phyloP scores from a whole-genome alignment of 176 grass and related monocot genomes.

The Tillandsia leiboldiana region DNA sequence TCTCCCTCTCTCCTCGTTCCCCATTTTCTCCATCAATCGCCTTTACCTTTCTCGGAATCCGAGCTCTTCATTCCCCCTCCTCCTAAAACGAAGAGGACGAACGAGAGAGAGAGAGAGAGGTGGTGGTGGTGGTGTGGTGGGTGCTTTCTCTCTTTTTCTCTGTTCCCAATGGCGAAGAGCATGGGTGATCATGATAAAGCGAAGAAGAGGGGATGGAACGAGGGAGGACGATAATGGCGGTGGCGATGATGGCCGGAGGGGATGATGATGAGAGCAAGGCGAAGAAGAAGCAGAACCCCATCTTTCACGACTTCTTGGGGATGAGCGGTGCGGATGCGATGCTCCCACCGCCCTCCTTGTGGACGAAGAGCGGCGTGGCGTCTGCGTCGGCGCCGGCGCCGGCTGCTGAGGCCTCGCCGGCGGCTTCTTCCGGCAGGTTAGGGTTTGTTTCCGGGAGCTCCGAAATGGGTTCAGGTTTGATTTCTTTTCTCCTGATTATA shows the following conservation, averaged over 20 bases:
- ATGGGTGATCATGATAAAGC: background rate
- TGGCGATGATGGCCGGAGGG: slow-evolving; percentile 1
- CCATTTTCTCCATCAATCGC: background rate
- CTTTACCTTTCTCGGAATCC: slow-evolving; percentile 10
- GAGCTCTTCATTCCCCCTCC: slow-evolving; percentile 7
- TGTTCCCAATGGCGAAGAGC: too few relatives aligned
- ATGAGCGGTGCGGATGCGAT: background rate
- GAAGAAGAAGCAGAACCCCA: background rate
- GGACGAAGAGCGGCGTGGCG: background rate
- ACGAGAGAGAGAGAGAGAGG: background rate
- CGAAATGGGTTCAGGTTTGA: slow-evolving; percentile 8
- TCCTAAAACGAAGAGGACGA: too few relatives aligned
- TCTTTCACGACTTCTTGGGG: slow-evolving; percentile 15
- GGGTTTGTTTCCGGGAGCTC: slow-evolving; percentile 1
- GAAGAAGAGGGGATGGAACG: slow-evolving; percentile 3
- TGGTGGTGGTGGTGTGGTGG: background rate
- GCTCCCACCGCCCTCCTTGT: background rate
- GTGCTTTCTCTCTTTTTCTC: background rate
- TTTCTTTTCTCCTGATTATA: background rate
- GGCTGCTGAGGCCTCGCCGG: background rate
- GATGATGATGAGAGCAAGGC: background rate
- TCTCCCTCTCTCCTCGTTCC: background rate
- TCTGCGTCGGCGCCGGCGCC: background rate
- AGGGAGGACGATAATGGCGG: slow-evolving; percentile 1
- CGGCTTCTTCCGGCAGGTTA: background rate